Conservation (phyloP, 1,139 yeast genomes). For the Blastobotrys persicus region DNA sequence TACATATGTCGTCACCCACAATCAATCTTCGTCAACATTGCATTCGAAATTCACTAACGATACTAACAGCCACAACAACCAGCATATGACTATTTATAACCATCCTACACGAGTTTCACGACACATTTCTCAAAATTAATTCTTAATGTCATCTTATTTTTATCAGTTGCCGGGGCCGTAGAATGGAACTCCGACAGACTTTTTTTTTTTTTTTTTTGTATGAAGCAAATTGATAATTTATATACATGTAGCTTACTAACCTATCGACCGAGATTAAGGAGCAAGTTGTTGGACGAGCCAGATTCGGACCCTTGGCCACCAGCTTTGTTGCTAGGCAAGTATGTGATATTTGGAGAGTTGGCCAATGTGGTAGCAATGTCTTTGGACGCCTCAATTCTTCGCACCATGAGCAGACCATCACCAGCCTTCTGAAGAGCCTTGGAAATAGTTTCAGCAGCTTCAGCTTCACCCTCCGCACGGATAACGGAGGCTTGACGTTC, state of each 20-base stretch:
- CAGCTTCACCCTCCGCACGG: constrained; percentile 99
- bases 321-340: constrained; percentile 64
- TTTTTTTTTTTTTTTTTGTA: too few species aligned
- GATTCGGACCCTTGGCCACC: constrained; percentile 35
- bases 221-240: background rate
- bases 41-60: background rate
- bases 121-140: background rate
- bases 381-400: constrained; percentile 95
- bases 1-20: constrained; percentile 11
- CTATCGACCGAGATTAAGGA: constrained; percentile 59
- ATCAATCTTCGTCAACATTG: background rate
- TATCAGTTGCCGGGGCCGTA: too few species aligned
- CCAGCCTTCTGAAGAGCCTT: constrained; percentile 93
- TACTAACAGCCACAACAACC: background rate
- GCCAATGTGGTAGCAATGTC: constrained; percentile 91
- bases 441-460: constrained; percentile 93
- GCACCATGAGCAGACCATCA: constrained; percentile 88
- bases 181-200: too few species aligned
- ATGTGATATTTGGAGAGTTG: constrained; percentile 81
- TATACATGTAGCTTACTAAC: background rate
- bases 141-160: too few species aligned
- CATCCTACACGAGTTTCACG: constrained; percentile 2
- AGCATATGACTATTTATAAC: constrained; percentile 1
- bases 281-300: constrained; percentile 43
- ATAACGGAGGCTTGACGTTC: constrained; percentile 93